Percentiles rank a stretch among this genome's conserved stretches.
phyloP scores from a whole-genome alignment of 108 stramenopile genomes.

The Pseudonitzschia pungens region DNA sequence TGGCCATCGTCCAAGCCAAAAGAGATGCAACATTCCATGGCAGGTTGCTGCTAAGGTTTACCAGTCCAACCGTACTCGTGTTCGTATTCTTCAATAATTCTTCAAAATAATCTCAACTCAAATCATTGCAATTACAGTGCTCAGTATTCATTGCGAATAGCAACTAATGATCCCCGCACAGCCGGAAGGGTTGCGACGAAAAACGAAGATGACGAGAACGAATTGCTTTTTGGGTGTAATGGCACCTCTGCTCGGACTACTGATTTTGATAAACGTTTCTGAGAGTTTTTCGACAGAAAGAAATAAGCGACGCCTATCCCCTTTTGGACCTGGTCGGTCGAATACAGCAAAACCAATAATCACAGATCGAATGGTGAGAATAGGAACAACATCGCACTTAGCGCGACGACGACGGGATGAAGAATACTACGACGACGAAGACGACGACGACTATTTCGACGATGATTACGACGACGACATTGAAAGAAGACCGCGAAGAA shows the following conservation, averaged over 20 bases:
- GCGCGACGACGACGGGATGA: constrained; percentile 21
- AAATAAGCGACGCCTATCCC: not conserved
- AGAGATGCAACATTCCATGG: too few species aligned
- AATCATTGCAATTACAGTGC: too few species aligned
- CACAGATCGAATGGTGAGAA: not conserved
- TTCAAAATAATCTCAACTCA: too few species aligned
- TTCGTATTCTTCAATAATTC: too few species aligned
- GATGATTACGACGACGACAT: constrained; percentile 43
- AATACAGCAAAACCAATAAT: not conserved
- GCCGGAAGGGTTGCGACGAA: not conserved
- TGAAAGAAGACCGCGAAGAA: constrained; percentile 21
- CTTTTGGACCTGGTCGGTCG: not conserved
- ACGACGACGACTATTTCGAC: constrained; percentile 33
- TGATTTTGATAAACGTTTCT: not conserved
- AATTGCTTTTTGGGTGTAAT: not conserved
- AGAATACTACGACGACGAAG: constrained; percentile 34
- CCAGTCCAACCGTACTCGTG: too few species aligned
- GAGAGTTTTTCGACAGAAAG: constrained; percentile 1
- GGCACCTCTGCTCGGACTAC: not conserved
- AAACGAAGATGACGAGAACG: not conserved
- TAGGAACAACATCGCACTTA: not conserved
- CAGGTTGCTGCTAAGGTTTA: too few species aligned
- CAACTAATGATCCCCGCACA: not conserved
- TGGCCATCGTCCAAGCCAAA: too few species aligned
- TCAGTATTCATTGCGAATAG: too few species aligned